Base-by-base conservation (phyloP, 1,139 yeast genomes). In the Debaryomyces psychrophilus region DNA sequence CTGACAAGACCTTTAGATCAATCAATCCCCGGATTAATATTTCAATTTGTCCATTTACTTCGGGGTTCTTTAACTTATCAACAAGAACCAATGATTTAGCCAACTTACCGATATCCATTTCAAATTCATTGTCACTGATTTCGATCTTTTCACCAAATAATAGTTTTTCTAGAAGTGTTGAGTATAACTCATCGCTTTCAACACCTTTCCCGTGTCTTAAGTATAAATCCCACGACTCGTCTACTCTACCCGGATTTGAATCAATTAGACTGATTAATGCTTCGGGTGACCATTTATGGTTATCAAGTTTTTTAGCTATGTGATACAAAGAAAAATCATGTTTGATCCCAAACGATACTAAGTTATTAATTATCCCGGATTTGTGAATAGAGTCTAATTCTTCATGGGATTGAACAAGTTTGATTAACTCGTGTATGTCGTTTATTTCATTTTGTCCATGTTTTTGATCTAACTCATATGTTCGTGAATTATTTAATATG, bases 231-330 rank as follows among this genome's bases (percentile, higher is more conserved):
- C 66, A 60, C 27, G 73, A 59, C 23, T 59, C 52, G 47, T 61
- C 64, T 1, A 70, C 79, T 47, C 80, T 55, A 15, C 77, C 79
- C 0, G 79, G 78, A 48, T 75, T 75, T 26, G 60, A 52, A 9
- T 54, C 50, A 12, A 75, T 62, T 17, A 72, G 57, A 12, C 61
- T 50, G 14, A 54, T 41, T n/a, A 67, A 49, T n/a, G 67, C 58
- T 4, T 50, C 54, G 5, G 49, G 33, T 1, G 53, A 45, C 33
- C 56, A 45, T 37, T 52, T 46, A 42, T 59, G 62, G 34, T 55
- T 58, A 38, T 44, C 41, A 8, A 50, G 31, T 23, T 61, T 62
- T 1, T 50, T 26, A 7, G 64, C 49, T 22, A 64, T 54, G 52
- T 62, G 66, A 53, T 67, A 73, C 11, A 67, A 45, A 7, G 76